These are phyloP conservation scores for Metschnikowia noctiluminum DNA, from an alignment of 805 yeast species.

Conservation along the genomic window DNA sequence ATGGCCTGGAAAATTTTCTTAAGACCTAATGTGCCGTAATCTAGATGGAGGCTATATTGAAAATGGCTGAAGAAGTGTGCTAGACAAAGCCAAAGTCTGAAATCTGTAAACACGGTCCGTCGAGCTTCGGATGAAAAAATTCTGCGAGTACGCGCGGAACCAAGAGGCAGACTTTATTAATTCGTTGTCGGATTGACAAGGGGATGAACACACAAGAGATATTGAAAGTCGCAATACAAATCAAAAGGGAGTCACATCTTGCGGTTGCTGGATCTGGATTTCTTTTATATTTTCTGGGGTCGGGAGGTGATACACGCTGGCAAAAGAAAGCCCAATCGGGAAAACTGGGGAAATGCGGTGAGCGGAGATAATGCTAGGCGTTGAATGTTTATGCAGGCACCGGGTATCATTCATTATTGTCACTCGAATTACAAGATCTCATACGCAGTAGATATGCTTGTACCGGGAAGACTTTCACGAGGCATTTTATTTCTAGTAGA, in stretches of 20 bases:
- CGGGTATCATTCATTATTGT: not conserved
- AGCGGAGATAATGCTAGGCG: conserved; percentile 3
- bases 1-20: too few species aligned
- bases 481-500: too few species aligned
- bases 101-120: not conserved
- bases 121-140: not conserved
- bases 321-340: conserved; percentile 6
- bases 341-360: conserved; percentile 13
- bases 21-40: too few species aligned
- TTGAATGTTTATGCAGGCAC: not conserved
- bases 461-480: too few species aligned
- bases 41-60: too few species aligned
- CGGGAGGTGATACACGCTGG: not conserved
- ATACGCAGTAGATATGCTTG: too few species aligned
- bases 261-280: conserved; percentile 3
- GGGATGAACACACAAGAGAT: not conserved
- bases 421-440: too few species aligned
- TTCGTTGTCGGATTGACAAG: not conserved
- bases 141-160: conserved; percentile 7
- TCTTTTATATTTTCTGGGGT: conserved; percentile 3
- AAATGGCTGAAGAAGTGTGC: not conserved
- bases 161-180: not conserved
- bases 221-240: not conserved
- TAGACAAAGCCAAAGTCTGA: not conserved
- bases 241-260: not conserved